phyloP scores from a whole-genome alignment of 2,329 filamentous ascomycete species.

The Colletotrichum graminicola region DNA sequence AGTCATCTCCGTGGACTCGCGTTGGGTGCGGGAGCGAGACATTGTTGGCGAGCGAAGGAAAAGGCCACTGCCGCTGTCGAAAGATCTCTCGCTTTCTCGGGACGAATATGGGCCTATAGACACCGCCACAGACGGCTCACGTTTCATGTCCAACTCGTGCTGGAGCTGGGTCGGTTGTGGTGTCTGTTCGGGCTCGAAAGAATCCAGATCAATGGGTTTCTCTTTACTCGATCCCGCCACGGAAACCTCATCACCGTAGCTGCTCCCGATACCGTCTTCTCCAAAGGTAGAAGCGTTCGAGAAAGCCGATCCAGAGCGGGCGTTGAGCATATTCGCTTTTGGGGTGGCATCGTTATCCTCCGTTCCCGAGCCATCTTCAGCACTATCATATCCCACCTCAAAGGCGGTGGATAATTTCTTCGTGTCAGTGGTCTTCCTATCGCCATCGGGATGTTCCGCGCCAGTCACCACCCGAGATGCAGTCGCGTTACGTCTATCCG shows the following conservation, averaged over 20 bases:
- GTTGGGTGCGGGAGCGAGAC: background rate
- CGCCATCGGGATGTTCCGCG: background rate
- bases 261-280: background rate
- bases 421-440: background rate
- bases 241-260: background rate
- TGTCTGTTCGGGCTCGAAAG: background rate
- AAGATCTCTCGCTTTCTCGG: constrained; percentile 4
- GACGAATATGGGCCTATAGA: background rate
- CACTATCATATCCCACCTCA: background rate
- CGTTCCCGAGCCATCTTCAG: background rate
- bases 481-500: too few species aligned
- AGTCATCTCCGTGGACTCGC: constrained; percentile 8
- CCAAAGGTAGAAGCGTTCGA: background rate
- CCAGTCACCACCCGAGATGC: background rate
- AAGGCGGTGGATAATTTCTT: background rate
- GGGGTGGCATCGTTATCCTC: constrained; percentile 10
- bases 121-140: background rate
- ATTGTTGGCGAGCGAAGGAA: constrained; percentile 9
- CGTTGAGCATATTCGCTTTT: background rate
- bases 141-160: background rate
- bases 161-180: background rate
- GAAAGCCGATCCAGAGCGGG: background rate
- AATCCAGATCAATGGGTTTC: constrained; percentile 34
- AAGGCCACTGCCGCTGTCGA: background rate
- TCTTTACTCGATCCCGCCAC: constrained; percentile 15